Conservation (phyloP, 345 rosid genomes). For the Eucalyptus erythrocorys region DNA sequence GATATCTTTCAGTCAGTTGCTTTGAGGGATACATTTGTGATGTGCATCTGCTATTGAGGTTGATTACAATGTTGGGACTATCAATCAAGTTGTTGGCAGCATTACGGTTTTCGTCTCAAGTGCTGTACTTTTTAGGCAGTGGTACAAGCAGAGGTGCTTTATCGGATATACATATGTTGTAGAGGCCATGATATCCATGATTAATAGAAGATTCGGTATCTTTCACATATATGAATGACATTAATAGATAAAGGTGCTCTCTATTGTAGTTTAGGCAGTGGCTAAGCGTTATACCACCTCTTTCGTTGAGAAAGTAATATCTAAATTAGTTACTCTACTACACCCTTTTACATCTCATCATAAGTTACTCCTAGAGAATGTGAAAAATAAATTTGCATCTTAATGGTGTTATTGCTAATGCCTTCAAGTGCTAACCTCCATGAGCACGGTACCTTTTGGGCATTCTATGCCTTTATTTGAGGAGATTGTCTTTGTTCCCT, state of each 20-base stretch:
- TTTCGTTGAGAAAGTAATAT: neutral
- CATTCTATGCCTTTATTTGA: neutral
- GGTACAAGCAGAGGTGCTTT: neutral
- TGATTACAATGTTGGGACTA: neutral
- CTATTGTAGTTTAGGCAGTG: neutral
- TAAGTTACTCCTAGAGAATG: neutral
- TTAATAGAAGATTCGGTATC: neutral
- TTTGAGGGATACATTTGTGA: neutral
- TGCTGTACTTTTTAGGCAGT: neutral
- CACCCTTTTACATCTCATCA: neutral
- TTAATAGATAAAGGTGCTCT: neutral
- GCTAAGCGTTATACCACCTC: neutral
- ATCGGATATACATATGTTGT: neutral
- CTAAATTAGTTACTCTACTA: neutral
- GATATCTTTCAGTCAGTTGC: neutral
- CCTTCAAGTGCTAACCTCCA: neutral
- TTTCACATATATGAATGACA: neutral
- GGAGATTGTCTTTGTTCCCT: neutral
- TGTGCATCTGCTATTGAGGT: neutral
- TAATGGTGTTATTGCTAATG: neutral
- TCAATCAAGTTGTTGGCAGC: neutral
- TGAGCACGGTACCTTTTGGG: neutral
- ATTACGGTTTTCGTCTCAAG: neutral
- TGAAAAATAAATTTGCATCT: neutral
- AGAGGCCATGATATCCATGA: neutral